Base-by-base conservation (phyloP, 257 asterid species). In the Nicotiana sylvestris region DNA sequence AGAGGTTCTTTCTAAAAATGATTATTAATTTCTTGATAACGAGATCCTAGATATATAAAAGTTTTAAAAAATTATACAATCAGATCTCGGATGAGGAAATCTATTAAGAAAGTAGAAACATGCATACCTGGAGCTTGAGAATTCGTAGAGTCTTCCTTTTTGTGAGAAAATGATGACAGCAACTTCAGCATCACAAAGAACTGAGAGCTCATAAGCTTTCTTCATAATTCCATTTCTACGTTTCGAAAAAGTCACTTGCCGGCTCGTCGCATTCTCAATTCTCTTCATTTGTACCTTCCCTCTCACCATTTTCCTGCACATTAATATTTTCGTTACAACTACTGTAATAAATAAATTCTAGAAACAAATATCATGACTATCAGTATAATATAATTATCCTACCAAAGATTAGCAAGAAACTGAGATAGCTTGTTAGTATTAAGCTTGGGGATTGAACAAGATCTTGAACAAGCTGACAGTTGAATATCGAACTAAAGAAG, bases 161-260 rank as follows among this genome's bases (percentile, higher is more conserved):
- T 65, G 66, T 55, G 83, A 81, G 83, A 81, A 81, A 81, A 81
- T 65, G 2, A 81, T 49, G 17, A 81, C 9, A 81, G 83, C 77
- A 29, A 81, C 33, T 62, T 81, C n/a, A 21, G 77, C 83, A 65
- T 81, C 83, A 65, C 83, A 81, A 49, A 81, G 83, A 65, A 81
- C 83, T 12, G 83, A 81, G n/a, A 66, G 66, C 64, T 81, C 83
- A 65, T 65, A 43, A 6, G 83, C 83, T 69, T 81, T 81, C 83
- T 81, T 81, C 66, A 65, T 32, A 4, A 81, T 15, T 46, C 83
- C 83, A 67, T 25, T 62, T 81, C 77, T 18, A 7, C 83, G 66
- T 69, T 81, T 81, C 3, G 83, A 81, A 32, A 81, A 81, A 6
- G 66, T 81, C 51, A 81, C 83, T 81, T 81, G 77, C 66, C 83